Percentiles rank a stretch among this genome's conserved stretches.
phyloP scores from a whole-genome alignment of 2,329 filamentous ascomycete genomes.

The Phialophora tarda region DNA sequence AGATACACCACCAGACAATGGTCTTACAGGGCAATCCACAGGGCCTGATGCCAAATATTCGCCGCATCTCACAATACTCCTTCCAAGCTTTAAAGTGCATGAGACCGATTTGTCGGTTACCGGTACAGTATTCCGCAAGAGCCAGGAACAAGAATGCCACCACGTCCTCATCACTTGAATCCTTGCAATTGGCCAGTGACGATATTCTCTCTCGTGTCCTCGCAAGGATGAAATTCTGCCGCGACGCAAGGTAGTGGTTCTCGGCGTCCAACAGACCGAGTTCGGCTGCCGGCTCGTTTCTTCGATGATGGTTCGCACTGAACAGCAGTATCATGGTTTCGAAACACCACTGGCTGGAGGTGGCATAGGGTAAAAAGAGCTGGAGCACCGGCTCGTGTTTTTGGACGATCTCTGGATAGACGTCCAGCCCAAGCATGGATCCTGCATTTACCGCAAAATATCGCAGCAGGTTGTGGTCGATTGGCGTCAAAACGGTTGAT shows the following conservation, averaged over 20 bases:
- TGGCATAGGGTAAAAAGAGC: conserved; percentile 31
- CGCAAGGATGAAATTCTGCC: conserved; percentile 32
- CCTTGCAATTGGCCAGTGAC: conserved; percentile 23
- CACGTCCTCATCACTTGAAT: conserved; percentile 31
- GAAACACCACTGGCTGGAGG: conserved; percentile 32
- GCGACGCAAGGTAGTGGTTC: conserved; percentile 30
- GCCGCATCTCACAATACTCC: conserved; percentile 35
- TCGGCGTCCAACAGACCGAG: conserved; percentile 18
- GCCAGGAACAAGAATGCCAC: conserved; percentile 34
- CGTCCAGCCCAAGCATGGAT: conserved; percentile 27
- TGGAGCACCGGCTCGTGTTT: conserved; percentile 26
- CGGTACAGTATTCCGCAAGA: conserved; percentile 29
- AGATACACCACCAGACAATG: conserved; percentile 35
- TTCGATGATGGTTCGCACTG: conserved; percentile 28
- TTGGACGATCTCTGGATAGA: conserved; percentile 26
- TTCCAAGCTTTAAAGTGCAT: conserved; percentile 35
- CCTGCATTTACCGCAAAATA: conserved; percentile 31
- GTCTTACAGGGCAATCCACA: conserved; percentile 33
- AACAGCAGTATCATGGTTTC: conserved; percentile 32
- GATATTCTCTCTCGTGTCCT: conserved; percentile 31
- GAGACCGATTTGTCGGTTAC: conserved; percentile 27
- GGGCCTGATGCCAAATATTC: conserved; percentile 13
- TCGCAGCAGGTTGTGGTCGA: conserved; percentile 27
- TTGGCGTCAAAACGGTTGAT: conserved; percentile 11
- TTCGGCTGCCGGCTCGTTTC: conserved; percentile 4